Conservation (phyloP, 2,329 filamentous ascomycete genomes). For the Ceratocystiopsis minuta region DNA sequence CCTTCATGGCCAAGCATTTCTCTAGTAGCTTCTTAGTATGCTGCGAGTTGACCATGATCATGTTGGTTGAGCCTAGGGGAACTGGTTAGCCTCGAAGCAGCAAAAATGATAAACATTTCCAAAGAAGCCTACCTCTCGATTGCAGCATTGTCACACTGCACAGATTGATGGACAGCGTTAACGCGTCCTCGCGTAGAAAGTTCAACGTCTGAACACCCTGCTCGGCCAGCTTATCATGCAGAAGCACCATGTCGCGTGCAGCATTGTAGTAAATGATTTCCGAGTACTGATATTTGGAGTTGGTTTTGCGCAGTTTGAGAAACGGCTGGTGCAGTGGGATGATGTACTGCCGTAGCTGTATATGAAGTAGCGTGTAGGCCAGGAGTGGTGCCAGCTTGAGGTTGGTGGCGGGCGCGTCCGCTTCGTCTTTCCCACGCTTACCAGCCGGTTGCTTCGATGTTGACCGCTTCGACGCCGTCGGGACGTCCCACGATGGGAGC, state of each 20-base stretch:
- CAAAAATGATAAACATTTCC: neutral
- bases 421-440: conserved; percentile 18
- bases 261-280: conserved; percentile 47
- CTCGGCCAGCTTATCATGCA: conserved; percentile 41
- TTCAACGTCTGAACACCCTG: conserved; percentile 40
- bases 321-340: conserved; percentile 43
- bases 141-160: conserved; percentile 44
- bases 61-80: conserved; percentile 30
- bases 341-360: conserved; percentile 43
- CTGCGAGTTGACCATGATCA: conserved; percentile 43
- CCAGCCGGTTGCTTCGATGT: conserved; percentile 12
- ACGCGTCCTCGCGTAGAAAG: conserved; percentile 40
- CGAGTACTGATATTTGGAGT: conserved; percentile 44
- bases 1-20: conserved; percentile 41
- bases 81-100: neutral
- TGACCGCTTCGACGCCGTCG: neutral
- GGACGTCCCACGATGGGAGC: conserved; percentile 36
- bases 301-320: conserved; percentile 38
- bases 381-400: conserved; percentile 35
- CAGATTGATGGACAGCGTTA: conserved; percentile 42
- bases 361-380: conserved; percentile 40
- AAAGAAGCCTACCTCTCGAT: conserved; percentile 21
- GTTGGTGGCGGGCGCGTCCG: conserved; percentile 14
- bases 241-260: conserved; percentile 41
- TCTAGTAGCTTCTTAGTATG: conserved; percentile 44